Base-by-base conservation (phyloP, 495 filamentous ascomycete genomes). In the Penicillium parvum region DNA sequence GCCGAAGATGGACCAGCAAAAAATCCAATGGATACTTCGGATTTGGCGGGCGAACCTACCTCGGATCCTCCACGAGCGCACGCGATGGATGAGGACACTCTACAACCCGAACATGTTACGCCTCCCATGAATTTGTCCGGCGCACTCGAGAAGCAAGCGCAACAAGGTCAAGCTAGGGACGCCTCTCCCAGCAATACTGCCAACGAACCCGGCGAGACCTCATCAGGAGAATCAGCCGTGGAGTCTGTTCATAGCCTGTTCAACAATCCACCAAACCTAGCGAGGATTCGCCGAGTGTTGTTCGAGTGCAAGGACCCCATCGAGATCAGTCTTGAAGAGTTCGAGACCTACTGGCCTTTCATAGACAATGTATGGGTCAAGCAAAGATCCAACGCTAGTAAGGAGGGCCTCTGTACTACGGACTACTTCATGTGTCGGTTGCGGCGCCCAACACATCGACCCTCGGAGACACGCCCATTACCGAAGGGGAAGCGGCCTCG, bases 321-420 rank as follows among this genome's bases (percentile, higher is more conserved):
- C 33, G 74, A 75, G 51, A 73, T 75, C 42, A 73, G 64, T 15
- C 50, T 69, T 25, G 61, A 68, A 15, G 73, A 76, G 25, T 75
- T 75, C 33, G 72, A 76, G 38, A 71, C 64, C 10, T 75, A 77
- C 47, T 77, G 72, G 72, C 73, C 72, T 3, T 77, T 74, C 34
- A 70, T 77, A 19, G 72, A 75, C 38, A 77, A 77, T 51, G 70
- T 75, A 11, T 77, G 71, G 72, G 69, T 74, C 3, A 71, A 74
- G 34, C 72, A 77, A 38, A 69, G 72, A 42, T 69, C 71, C 10
- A 70, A 72, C 37, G 63, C 72, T 5, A 73, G 71, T 50, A 72
- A 70, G 46, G 71, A 69, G 39, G 72, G 72, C 9, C 67, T 68
- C 37, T 71, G 65, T 40, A 72, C 64, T 3, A 74, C 73, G 5